Base-by-base conservation (phyloP, 2,329 filamentous ascomycete genomes). In the Xylaria sp. region DNA sequence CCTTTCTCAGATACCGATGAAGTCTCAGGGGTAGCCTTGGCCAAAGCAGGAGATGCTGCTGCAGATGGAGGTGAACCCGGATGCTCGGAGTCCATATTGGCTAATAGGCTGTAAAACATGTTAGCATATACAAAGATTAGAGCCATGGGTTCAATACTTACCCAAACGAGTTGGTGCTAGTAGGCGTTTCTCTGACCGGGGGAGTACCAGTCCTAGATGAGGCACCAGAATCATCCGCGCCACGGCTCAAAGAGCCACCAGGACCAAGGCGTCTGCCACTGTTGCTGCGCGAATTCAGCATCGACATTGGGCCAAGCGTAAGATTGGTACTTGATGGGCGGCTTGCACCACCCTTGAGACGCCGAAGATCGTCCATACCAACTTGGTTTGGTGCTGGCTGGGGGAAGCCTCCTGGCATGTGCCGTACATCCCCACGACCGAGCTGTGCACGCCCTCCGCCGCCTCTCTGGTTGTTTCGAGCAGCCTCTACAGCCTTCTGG, bases 141-240 rank as follows among this genome's bases (percentile, higher is more conserved):
- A 55, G 14, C 14, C 11, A 3, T 7, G 4, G 47, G n/a, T 24
- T 59, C 12, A 5, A 21, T 9, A 76, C 91, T 86, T 89, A 98
- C 94, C 93, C 95, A 85, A 97, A 99, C 75, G 94, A 91, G 85
- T 99, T 99, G 74, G 90, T 89, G 77, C 92, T 92, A 68, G 89
- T 91, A 61, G 88, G 86, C 75, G 75, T 79, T 69, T 85, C 82
- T 63, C 83, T 81, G 21, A 87, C 88, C 54, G 94, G 92, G 64
- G 94, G 94, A 57, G 95, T 98, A 75, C 92, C 93, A 64, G 93
- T 97, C 74, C 96, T 90, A 68, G 94, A 98, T 64, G 93, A 97
- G 73, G 91, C 89, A 75, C 89, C 92, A 69, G 94, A 98, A 75
- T 97, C 94, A 76, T 97, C 94, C 69, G 90, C 90, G 69, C 90